Base-by-base conservation (phyloP, 768 basidiomycete genomes). In the Pulveroboletus frians region DNA sequence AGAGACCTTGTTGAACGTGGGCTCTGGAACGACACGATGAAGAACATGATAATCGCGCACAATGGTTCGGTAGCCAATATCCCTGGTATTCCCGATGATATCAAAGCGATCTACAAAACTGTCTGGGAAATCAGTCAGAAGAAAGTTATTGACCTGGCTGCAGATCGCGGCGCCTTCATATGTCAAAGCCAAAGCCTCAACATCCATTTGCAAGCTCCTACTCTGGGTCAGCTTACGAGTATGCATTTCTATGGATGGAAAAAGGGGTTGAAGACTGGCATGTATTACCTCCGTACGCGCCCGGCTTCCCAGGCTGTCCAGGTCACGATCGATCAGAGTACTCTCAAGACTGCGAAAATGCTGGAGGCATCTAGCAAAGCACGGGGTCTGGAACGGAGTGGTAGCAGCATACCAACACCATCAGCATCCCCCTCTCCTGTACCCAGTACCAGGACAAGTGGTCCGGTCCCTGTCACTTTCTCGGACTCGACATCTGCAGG, bases 221-320 rank as follows among this genome's bases (percentile, higher is more conserved):
- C 92, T 3, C 74, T 85, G 50, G 91, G 91, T 9, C 95, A 99
- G 68, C 75, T 99, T 54, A 94, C 92, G 34, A 88, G 85, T 53
- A 93, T 93, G 92, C 92, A 94, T 69, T 95, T 94, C 76, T 97
- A 97, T 66, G 96, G 93, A n/a, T 98, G 96, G 96, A 95, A 95
- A 80, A 92, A 92, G 73, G 96, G 96, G 30, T 73, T 99, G 63
- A 99, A 99, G 52, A 99, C 96, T 1, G 96, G 95, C 58, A 94
- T 95, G 90, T 93, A 92, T 73, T 98, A 99, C 70, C 78, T 99
- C 43, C 83, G 96, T 47, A 97, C 96, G 31, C 81, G 91, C 45
- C 91, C 96, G 5, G 93, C 94, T 9, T 90, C 92, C 11, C 86
- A 92, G 62, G 96, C 96, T 43, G 94, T 95, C 66, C 92, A 99